Base-by-base conservation (phyloP, 192 early-diverging fungal genomes). In the Chytriomyces sp. region DNA sequence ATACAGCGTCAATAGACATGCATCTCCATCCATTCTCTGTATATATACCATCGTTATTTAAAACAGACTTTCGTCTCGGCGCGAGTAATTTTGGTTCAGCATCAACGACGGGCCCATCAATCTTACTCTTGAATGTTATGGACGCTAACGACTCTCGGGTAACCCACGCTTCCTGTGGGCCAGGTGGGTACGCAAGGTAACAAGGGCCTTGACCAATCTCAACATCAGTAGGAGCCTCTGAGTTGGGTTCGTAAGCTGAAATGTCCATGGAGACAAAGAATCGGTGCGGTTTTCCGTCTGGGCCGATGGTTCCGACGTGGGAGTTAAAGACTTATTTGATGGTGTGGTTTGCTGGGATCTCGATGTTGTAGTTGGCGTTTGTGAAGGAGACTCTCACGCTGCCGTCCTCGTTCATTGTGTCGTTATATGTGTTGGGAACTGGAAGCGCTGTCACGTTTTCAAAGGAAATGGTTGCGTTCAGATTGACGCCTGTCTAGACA, bases 261-360 rank as follows among this genome's bases (percentile, higher is more conserved):
- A 35, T 35, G 2, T 35, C 28, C 28, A 35, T 35, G 28, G 28
- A 35, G 28, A 35, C 28, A 35, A 35, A 35, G 28, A 35, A 35
- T 35, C 28, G 28, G 28, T 35, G 28, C 2, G 28, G 28, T 35
- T 59, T 59, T 62, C 71, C 71, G 7, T 73, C 71, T 24, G 11
- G 10, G 45, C 62, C 61, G 60, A 57, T 16, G 45, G 71, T 28
- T 62, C 62, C 71, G 20, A 59, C 71, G 45, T 73, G 62, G 7
- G 23, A 18, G 10, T 23, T 24, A 18, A 62, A 73, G 3, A 73
- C 61, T 1, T 73, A 62, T 6, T 23, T n/a, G 11, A 73, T 13
- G 7, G 53, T 62, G 11, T 62, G 28, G 71, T 45, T 46, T 45
- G 53, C 26, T 28, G 71, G 71, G 62, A 73, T 73, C 60, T 10